Evolutionary conservation across 2,329 filamentous ascomycete species (phyloP).

Genomic region (Aspergillus uvarum): DNA sequence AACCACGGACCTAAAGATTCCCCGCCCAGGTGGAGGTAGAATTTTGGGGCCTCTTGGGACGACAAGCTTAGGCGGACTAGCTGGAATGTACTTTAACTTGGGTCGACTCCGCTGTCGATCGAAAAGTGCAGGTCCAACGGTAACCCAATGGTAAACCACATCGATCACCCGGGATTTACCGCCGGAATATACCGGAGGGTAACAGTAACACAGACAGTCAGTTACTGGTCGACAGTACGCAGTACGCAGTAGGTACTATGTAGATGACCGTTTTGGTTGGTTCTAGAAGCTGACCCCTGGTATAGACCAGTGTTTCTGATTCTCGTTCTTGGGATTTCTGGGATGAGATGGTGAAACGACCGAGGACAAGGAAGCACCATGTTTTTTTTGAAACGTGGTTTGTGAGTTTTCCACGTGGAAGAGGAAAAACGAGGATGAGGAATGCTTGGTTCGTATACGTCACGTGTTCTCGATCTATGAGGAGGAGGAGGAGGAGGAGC

Average conservation of each 20-base stretch:
- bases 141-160: no score
- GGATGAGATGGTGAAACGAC: background rate
- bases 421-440: background rate
- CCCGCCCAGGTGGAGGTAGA: constrained; percentile 1
- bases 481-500: no score
- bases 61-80: constrained; percentile 1
- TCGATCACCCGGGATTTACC: background rate
- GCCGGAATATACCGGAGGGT: background rate
- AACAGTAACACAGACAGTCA: no score
- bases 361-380: background rate
- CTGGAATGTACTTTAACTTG: constrained; percentile 6
- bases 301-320: background rate
- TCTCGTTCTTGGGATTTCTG: background rate
- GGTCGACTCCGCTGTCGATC: constrained; percentile 6
- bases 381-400: background rate
- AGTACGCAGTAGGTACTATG: no score
- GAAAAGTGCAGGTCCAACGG: constrained; percentile 1
- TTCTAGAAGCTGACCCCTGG: background rate
- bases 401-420: background rate
- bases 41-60: background rate
- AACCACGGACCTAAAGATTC: constrained; percentile 1
- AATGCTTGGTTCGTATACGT: background rate
- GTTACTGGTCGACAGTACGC: no score
- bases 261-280: no score
- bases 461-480: no score